Percentiles rank a stretch among this genome's conserved stretches.
These are phyloP conservation scores for Babesia ovata DNA, from an alignment of 169 alveolate species.

Conservation along the genomic window DNA sequence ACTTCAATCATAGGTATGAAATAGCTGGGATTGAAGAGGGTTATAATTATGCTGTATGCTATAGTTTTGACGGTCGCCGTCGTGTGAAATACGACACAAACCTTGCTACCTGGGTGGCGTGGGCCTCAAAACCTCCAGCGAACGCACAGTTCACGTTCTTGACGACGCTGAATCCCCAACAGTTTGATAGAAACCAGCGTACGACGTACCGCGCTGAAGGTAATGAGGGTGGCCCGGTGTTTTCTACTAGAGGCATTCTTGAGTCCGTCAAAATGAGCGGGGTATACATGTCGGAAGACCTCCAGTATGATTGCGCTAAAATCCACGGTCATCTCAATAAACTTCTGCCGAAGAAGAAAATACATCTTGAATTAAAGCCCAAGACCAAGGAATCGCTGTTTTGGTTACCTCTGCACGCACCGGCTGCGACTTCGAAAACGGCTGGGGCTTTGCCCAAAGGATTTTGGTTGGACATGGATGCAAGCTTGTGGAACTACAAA, in stretches of 20 bases:
- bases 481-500: constrained; percentile 3
- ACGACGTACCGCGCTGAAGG: constrained; percentile 5
- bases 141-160: constrained; percentile 20
- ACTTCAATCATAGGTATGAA: constrained; percentile 4
- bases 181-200: constrained; percentile 3
- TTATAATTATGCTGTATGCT: constrained; percentile 33
- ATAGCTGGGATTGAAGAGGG: constrained; percentile 29
- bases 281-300: constrained; percentile 42
- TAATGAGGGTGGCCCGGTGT: background rate
- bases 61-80: constrained; percentile 5
- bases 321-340: background rate
- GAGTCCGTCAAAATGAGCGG: background rate
- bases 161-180: constrained; percentile 31
- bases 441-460: constrained; percentile 13
- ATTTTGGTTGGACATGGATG: constrained; percentile 45
- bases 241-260: constrained; percentile 22
- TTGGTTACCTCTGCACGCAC: background rate
- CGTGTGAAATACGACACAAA: background rate
- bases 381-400: background rate
- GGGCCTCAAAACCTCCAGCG: background rate
- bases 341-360: background rate
- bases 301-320: constrained; percentile 19
- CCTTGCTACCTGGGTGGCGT: background rate
- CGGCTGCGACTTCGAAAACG: background rate
- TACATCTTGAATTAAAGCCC: no score